phyloP scores from a whole-genome alignment of 371 early-diverging fungal species.

The Capillidium heterosporum region DNA sequence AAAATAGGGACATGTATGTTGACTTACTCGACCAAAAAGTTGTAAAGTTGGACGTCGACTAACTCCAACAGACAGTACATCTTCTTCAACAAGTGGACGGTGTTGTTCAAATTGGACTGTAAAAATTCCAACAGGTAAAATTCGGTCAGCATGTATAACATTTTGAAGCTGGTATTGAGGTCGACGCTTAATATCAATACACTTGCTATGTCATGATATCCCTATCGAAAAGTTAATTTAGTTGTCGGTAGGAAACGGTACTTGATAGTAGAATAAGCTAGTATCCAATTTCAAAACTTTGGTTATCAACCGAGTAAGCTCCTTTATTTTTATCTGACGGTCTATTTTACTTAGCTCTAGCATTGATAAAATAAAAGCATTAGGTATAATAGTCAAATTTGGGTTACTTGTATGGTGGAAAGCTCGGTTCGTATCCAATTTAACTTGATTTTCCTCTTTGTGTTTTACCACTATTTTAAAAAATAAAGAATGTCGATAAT shows the following conservation, averaged over 20 bases:
- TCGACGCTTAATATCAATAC: constrained; percentile 34
- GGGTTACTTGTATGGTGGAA: constrained; percentile 19
- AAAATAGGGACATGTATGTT: not conserved
- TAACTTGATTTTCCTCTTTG: constrained; percentile 29
- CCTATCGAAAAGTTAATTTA: constrained; percentile 15
- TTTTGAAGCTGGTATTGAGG: constrained; percentile 20
- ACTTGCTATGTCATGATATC: constrained; percentile 53
- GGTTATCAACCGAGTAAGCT: constrained; percentile 23
- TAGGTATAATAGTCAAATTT: not conserved
- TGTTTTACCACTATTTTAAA: constrained; percentile 9
- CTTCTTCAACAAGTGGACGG: constrained; percentile 30
- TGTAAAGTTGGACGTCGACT: constrained; percentile 25
- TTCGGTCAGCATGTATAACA: constrained; percentile 30
- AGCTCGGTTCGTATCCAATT: constrained; percentile 25
- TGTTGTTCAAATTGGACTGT: constrained; percentile 30
- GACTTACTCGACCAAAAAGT: constrained; percentile 24
- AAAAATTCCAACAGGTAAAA: constrained; percentile 46
- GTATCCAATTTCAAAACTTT: constrained; percentile 31
- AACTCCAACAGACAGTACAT: constrained; percentile 26
- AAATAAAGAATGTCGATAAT: no score
- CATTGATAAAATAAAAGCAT: not conserved
- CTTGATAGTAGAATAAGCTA: constrained; percentile 47
- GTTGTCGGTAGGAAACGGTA: constrained; percentile 3
- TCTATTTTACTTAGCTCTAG: constrained; percentile 7
- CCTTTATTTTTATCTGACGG: constrained; percentile 17